Evolutionary conservation across 306 rosid genomes (phyloP), one percentile per base, ranked within the genome.

Genomic region (Vigna angularis): DNA sequence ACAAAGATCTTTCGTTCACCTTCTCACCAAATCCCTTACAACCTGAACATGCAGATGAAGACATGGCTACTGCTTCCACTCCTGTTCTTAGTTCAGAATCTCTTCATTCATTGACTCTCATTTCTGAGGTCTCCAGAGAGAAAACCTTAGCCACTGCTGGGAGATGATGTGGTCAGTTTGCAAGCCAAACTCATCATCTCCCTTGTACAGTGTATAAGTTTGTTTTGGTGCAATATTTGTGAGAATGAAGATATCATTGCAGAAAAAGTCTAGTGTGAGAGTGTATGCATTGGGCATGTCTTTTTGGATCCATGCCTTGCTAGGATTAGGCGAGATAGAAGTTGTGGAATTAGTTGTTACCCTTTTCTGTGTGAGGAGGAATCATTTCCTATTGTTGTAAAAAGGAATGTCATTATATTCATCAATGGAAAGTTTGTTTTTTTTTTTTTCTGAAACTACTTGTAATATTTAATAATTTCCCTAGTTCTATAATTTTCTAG

Each of bases 1-100:
- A 91, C 81, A 90, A 11, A 71, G 96, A 92, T 71, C 86, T 94
- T 45, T 48, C 82, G 40, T 94, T 94, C 79, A 86, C 78, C 66
- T 94, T 90, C 86, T 70, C 87, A 0, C 97, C 93, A 14, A 85
- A 84, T 42, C 91, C 90, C 36, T 66, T 38, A 81, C 85, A 85
- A 55, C 86, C 84, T 59, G 77, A 36, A 26, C 40, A 58, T 26
- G 59, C 69, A 56, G 71, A 74, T 16, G 81, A 83, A 70, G 84
- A 63, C 53, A 36, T 67, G 14, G 72, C 32, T 17, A 57, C 50
- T 13, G 47, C 80, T 13, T 6, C 9, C 42, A 6, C 42, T 6
- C 53, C 63, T n/a, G 73, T 85, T 47, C 16, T 75, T 3, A 40
- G 45, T 72, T 12, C 48, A 34, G 90, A 74, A 59, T 66, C 81